Base-by-base conservation (phyloP, 352 stramenopile species). In the Thalassiosira oceanica region DNA sequence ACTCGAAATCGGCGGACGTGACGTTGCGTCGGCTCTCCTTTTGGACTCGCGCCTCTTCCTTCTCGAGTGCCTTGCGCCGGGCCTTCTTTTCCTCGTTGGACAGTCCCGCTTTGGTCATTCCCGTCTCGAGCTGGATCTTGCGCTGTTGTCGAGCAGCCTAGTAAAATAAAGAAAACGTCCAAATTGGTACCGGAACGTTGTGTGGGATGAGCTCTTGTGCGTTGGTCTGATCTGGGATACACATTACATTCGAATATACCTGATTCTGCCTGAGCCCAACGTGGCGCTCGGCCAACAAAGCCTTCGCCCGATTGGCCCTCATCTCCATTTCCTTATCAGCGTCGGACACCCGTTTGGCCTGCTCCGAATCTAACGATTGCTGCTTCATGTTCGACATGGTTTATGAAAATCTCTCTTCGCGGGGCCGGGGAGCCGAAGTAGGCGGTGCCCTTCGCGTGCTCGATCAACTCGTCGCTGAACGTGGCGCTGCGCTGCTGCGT, bases 1-100 rank as follows among this genome's bases (percentile, higher is more conserved):
- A 94, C 61, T 98, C 90, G 77, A 99, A 99, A 79, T 99, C 97
- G 28, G 94, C 78, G n/a, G 78, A 73, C 7, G 66, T 82, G 27
- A 90, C 78, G 39, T 80, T 78, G 27, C 83, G 80, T 1, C 83
- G 66, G 3, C 61, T 72, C 57, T 92, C 83, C 54, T 88, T 89
- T 67, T 85, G 69, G 10, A 88, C 65, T 8, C 77, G 52, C 16
- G 81, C 76, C 65, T 92, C 85, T 57, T 92, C 85, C 8, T 79
- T 68, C 46, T 88, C 85, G 13, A 92, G 61, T 26, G 72, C 64
- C 18, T 72, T 69, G 4, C 85, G 78, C 1, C 84, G 48, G 16
- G 66, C 48, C 23, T 88, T 76, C 52, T 91, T 90, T 33, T 89
- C 83, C 20, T 88, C 78, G 58, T 85, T 80, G 26, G 84, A 73